Percentiles rank a stretch among this genome's conserved stretches.
Evolutionary conservation across 768 basidiomycete genomes (phyloP).

Genomic region (Inosperma sp.): DNA sequence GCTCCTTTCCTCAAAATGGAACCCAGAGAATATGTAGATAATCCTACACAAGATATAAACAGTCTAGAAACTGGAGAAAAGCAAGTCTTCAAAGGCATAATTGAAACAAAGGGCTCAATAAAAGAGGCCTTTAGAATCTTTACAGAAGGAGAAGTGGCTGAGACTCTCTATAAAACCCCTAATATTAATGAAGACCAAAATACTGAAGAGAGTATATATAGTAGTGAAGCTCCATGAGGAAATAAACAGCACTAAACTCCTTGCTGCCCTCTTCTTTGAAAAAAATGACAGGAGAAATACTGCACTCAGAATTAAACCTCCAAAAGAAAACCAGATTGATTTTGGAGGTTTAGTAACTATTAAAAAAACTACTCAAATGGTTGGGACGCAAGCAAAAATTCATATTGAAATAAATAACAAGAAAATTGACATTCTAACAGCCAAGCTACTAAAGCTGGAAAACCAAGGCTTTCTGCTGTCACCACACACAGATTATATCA

Average conservation of each 20-base stretch:
- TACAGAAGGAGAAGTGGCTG: background rate
- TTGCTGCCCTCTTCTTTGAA: background rate
- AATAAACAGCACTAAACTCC: background rate
- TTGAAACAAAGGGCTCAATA: background rate
- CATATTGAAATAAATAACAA: background rate
- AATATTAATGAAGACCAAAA: background rate
- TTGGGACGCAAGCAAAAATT: background rate
- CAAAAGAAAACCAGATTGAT: background rate
- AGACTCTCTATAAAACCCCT: background rate
- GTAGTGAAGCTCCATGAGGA: background rate
- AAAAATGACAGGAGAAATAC: background rate
- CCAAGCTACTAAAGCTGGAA: background rate
- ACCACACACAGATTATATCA: background rate
- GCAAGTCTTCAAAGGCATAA: background rate
- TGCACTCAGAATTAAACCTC: background rate
- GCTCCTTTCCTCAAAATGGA: constrained; percentile 19
- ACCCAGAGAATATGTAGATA: constrained; percentile 10
- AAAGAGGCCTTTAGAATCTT: background rate
- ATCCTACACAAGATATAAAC: background rate
- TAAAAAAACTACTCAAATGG: background rate
- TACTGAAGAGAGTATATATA: background rate
- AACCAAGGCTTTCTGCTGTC: background rate
- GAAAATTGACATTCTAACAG: background rate
- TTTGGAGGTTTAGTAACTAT: background rate
- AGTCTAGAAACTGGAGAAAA: background rate